Conservation (phyloP, 768 basidiomycete genomes). For the Termitomyces sp. region DNA sequence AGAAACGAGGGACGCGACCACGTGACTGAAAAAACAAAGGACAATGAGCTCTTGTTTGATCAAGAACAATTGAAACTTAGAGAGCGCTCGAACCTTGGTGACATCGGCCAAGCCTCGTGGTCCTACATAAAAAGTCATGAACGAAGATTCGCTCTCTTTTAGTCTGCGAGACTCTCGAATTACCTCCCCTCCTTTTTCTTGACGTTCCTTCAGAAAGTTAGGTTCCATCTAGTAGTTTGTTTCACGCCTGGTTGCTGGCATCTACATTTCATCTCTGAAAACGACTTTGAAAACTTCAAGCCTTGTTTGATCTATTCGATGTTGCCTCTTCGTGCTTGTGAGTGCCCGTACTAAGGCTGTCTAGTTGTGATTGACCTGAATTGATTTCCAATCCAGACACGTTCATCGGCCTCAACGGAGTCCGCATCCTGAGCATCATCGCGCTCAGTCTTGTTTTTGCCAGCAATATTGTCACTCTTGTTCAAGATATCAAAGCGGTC, state of each 20-base stretch:
- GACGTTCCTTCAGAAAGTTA: slow-evolving; percentile 12
- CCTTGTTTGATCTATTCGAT: slow-evolving; percentile 6
- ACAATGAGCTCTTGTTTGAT: background rate
- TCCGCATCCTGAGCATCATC: slow-evolving; percentile 77
- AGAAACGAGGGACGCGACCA: too few species aligned
- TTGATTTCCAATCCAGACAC: slow-evolving; percentile 28
- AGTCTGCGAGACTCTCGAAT: slow-evolving; percentile 1
- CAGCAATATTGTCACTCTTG: slow-evolving; percentile 70
- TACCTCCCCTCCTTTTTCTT: slow-evolving; percentile 9
- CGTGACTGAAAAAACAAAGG: slow-evolving; percentile 2
- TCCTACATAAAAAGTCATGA: slow-evolving; percentile 2
- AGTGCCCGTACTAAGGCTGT: slow-evolving; percentile 1
- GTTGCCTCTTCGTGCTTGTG: slow-evolving; percentile 20
- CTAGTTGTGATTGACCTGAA: background rate
- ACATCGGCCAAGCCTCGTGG: background rate
- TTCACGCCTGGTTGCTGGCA: slow-evolving; percentile 13
- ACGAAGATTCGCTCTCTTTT: background rate
- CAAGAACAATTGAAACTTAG: slow-evolving; percentile 1
- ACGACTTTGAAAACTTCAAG: background rate
- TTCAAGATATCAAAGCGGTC: slow-evolving; percentile 69
- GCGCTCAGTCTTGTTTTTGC: slow-evolving; percentile 75
- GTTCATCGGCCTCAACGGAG: slow-evolving; percentile 75
- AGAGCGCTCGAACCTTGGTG: background rate
- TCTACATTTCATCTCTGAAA: background rate
- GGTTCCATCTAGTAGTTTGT: slow-evolving; percentile 15